A percentile compares a stretch with the other conserved stretches of the same genome.
Conservation (phyloP, 1,284 basidiomycete genomes). For the Apiotrichum domesticum region DNA sequence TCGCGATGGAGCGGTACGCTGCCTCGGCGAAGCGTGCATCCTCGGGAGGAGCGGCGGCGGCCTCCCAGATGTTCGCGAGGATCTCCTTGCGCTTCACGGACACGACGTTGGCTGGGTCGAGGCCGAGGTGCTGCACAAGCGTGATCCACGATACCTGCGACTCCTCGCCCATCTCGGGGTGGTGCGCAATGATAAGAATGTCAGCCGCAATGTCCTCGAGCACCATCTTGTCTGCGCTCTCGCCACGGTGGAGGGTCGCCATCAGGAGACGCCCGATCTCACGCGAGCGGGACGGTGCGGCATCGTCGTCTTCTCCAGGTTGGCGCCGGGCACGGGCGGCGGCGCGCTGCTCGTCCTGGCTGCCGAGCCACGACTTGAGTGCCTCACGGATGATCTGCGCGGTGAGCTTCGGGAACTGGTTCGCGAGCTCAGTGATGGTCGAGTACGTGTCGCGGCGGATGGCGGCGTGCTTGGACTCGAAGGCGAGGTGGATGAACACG, state of each 20-base stretch:
- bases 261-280: conserved; percentile 36
- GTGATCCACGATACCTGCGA: conserved; percentile 76
- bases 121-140: conserved; percentile 60
- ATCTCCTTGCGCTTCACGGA: conserved; percentile 31
- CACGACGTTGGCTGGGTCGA: conserved; percentile 59
- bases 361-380: conserved; percentile 44
- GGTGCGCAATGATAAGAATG: conserved; percentile 66
- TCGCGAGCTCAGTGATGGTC: conserved; percentile 47
- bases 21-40: conserved; percentile 49
- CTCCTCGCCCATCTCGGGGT: conserved; percentile 59
- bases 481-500: conserved; percentile 61
- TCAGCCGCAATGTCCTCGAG: conserved; percentile 48
- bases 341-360: conserved; percentile 26
- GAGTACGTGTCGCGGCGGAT: conserved; percentile 53
- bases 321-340: conserved; percentile 20
- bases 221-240: conserved; percentile 18
- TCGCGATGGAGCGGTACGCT: conserved; percentile 66
- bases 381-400: conserved; percentile 57
- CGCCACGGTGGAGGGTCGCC: conserved; percentile 10
- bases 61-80: conserved; percentile 34
- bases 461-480: conserved; percentile 55
- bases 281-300: conserved; percentile 24
- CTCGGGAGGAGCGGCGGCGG: conserved; percentile 13
- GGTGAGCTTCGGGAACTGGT: conserved; percentile 50
- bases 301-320: conserved; percentile 28